A percentile compares a stretch with the other conserved stretches of the same genome.
Conservation (phyloP, 2,329 filamentous ascomycete genomes). For the Aspergillus fischeri region DNA sequence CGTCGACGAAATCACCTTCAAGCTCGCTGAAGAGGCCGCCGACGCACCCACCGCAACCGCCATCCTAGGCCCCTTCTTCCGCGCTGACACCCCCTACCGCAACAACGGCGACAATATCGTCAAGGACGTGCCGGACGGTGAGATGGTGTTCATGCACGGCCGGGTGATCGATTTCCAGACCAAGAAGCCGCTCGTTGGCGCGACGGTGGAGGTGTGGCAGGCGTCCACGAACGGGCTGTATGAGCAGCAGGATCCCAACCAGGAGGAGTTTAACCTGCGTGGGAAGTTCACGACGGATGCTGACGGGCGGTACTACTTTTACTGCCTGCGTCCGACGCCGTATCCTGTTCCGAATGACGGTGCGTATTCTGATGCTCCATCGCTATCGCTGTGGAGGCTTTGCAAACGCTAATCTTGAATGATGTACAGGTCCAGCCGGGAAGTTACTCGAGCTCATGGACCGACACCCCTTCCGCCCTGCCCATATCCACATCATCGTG, state of each 20-base stretch:
- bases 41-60: conserved; percentile 66
- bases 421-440: conserved; percentile 50
- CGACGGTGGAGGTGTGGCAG: conserved; percentile 74
- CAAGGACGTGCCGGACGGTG: conserved; percentile 44
- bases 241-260: conserved; percentile 68
- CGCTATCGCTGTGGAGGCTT: not conserved
- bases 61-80: conserved; percentile 83
- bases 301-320: conserved; percentile 60
- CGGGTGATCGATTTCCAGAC: conserved; percentile 55
- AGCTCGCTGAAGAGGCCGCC: conserved; percentile 50
- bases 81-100: conserved; percentile 64
- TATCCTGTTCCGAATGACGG: conserved; percentile 55
- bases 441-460: conserved; percentile 56
- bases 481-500: conserved; percentile 61
- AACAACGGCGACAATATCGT: conserved; percentile 67
- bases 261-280: conserved; percentile 69
- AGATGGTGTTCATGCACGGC: conserved; percentile 64
- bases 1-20: conserved; percentile 78
- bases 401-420: conserved; percentile 1
- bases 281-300: conserved; percentile 66
- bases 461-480: conserved; percentile 58
- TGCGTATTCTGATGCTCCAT: not conserved
- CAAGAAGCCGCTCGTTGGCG: conserved; percentile 60
- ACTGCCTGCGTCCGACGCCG: conserved; percentile 57
- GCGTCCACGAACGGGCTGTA: conserved; percentile 69